A percentile compares a stretch with the other conserved stretches of the same genome.
phyloP scores from a whole-genome alignment of 257 asterid species.

The Solanum sitiens region DNA sequence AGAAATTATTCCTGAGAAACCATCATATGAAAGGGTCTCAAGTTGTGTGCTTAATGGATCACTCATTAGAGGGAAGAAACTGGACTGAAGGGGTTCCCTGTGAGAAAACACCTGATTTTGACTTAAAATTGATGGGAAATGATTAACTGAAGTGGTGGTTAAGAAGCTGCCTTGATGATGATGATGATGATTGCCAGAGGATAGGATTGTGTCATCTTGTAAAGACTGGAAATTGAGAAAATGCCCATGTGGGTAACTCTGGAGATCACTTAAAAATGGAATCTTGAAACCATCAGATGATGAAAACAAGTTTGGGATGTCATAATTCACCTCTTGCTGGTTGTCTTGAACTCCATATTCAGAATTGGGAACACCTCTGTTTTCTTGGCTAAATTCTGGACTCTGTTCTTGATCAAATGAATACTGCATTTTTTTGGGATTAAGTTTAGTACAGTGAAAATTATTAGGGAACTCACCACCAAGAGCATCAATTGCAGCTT shows the following conservation, averaged over 20 bases:
- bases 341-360: background rate
- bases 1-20: background rate
- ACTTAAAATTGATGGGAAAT: conserved; percentile 11
- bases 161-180: background rate
- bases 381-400: background rate
- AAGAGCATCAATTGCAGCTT: conserved; percentile 84
- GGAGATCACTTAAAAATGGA: background rate
- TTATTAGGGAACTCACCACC: conserved; percentile 26
- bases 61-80: conserved; percentile 83
- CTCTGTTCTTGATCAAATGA: background rate
- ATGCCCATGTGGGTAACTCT: background rate
- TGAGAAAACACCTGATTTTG: conserved; percentile 60
- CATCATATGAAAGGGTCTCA: background rate
- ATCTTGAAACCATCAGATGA: background rate
- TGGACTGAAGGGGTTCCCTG: conserved; percentile 99
- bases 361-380: background rate
- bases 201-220: background rate
- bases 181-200: background rate
- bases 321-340: background rate
- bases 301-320: background rate
- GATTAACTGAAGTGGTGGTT: background rate
- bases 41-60: conserved; percentile 9
- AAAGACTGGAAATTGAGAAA: background rate
- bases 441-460: background rate
- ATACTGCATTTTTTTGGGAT: background rate